phyloP scores from a whole-genome alignment of 139 green algal genomes.

The Chlamydomonas sp. region DNA sequence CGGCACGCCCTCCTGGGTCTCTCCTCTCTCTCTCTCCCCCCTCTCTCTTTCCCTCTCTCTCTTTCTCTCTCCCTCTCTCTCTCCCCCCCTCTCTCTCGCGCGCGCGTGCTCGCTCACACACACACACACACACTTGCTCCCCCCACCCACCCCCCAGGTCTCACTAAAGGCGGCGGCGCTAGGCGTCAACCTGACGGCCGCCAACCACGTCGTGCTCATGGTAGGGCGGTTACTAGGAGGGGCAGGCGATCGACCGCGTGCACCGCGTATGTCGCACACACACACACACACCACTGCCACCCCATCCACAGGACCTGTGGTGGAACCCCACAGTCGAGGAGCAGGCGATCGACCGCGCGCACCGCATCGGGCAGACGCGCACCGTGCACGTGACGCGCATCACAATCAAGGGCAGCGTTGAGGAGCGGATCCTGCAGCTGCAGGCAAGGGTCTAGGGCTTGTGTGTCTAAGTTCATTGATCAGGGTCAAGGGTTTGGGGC shows the following conservation, averaged over 20 bases:
- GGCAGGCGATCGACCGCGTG: too few species aligned
- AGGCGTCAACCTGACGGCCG: slow-evolving; percentile 83
- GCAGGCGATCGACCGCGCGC: slow-evolving; percentile 84
- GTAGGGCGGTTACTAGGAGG: too few species aligned
- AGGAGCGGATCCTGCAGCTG: slow-evolving; percentile 74
- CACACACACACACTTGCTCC: background rate
- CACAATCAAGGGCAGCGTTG: slow-evolving; percentile 60
- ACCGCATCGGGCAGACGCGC: slow-evolving; percentile 77
- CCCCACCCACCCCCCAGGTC: too few species aligned
- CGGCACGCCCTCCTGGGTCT: too few species aligned
- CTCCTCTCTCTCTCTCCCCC: too few species aligned
- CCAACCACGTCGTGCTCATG: slow-evolving; percentile 82
- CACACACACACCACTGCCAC: too few species aligned
- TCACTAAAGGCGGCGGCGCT: slow-evolving; percentile 57
- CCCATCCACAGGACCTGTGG: too few species aligned
- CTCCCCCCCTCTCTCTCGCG: background rate
- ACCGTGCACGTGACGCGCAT: slow-evolving; percentile 72
- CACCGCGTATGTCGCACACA: too few species aligned
- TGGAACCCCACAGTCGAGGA: slow-evolving; percentile 67
- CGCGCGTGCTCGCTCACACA: background rate
- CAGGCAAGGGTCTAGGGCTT: slow-evolving; percentile 25
- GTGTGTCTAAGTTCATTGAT: background rate
- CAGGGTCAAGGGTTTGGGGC: background rate
- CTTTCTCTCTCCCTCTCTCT: background rate
- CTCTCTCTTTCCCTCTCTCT: too few species aligned